phyloP scores from a whole-genome alignment of 495 filamentous ascomycete species.

The Podospora appendiculata region DNA sequence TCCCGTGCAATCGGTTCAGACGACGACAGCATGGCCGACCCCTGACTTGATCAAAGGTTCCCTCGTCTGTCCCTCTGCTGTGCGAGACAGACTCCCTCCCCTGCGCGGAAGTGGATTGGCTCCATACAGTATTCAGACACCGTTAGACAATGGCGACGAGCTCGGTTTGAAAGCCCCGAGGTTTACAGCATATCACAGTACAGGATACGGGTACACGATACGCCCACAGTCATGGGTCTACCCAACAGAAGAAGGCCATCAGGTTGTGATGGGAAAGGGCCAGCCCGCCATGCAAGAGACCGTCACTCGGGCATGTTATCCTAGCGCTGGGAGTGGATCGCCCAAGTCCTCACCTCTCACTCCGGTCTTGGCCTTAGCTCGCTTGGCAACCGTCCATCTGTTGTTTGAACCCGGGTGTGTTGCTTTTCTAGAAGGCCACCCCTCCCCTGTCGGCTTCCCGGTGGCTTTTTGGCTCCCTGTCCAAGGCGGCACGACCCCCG shows the following conservation, averaged over 20 bases:
- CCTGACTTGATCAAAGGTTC: neutral
- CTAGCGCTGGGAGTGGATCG: slow-evolving; percentile 18
- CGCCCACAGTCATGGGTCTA: slow-evolving; percentile 26
- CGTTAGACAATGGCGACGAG: neutral
- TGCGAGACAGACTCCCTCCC: neutral
- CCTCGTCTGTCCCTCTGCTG: neutral
- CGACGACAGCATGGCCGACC: neutral
- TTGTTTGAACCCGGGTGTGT: neutral
- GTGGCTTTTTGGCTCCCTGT: slow-evolving; percentile 13
- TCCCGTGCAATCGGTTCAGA: slow-evolving; percentile 2
- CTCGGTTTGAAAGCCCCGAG: neutral
- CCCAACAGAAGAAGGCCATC: slow-evolving; percentile 9
- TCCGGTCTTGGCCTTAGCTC: slow-evolving; percentile 12
- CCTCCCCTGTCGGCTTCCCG: slow-evolving; percentile 13
- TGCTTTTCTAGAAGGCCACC: slow-evolving; percentile 26
- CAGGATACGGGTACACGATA: slow-evolving; percentile 3
- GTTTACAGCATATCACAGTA: neutral
- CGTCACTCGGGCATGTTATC: slow-evolving; percentile 13
- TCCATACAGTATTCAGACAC: slow-evolving; percentile 10
- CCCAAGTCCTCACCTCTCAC: slow-evolving; percentile 24
- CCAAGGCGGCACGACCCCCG: slow-evolving; percentile 13
- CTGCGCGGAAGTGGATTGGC: neutral
- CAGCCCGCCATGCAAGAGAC: slow-evolving; percentile 14
- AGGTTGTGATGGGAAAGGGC: slow-evolving; percentile 4
- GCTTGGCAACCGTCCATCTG: slow-evolving; percentile 4